phyloP scores from a whole-genome alignment of 2,329 filamentous ascomycete genomes.

The Cylindrodendrum hubeiense region DNA sequence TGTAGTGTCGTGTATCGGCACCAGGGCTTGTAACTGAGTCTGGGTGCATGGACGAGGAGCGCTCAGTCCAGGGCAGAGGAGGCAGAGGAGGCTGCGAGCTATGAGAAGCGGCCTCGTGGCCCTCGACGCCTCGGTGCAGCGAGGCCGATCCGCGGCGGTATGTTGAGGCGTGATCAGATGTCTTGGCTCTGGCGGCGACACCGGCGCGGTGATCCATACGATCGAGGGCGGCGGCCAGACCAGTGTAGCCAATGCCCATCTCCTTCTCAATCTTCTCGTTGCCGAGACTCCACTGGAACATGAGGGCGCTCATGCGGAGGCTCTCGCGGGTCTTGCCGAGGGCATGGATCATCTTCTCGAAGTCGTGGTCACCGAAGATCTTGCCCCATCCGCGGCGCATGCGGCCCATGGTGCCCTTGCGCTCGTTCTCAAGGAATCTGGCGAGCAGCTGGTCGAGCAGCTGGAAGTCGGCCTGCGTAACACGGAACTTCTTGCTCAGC shows the following conservation, averaged over 20 bases:
- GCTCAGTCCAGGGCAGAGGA: conserved; percentile 43
- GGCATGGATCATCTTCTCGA: conserved; percentile 69
- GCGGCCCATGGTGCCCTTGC: conserved; percentile 69
- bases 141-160: conserved; percentile 43
- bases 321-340: conserved; percentile 71
- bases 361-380: conserved; percentile 72
- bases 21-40: conserved; percentile 21
- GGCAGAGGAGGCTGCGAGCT: conserved; percentile 37
- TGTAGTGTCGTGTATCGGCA: conserved; percentile 33
- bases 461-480: conserved; percentile 72
- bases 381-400: conserved; percentile 72
- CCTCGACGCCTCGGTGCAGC: conserved; percentile 38
- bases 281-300: conserved; percentile 75
- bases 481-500: conserved; percentile 73
- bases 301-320: conserved; percentile 72
- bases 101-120: conserved; percentile 15
- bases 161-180: conserved; percentile 32
- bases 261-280: conserved; percentile 69
- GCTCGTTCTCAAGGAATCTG: conserved; percentile 72
- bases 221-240: conserved; percentile 74
- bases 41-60: conserved; percentile 33
- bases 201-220: conserved; percentile 45
- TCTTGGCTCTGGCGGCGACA: conserved; percentile 32
- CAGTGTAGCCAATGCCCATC: conserved; percentile 75
- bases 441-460: conserved; percentile 73